Percentiles rank a stretch among this genome's conserved stretches.
Conservation (phyloP, 2,329 filamentous ascomycete species). For the Cephalotrichum gorgonifer region DNA sequence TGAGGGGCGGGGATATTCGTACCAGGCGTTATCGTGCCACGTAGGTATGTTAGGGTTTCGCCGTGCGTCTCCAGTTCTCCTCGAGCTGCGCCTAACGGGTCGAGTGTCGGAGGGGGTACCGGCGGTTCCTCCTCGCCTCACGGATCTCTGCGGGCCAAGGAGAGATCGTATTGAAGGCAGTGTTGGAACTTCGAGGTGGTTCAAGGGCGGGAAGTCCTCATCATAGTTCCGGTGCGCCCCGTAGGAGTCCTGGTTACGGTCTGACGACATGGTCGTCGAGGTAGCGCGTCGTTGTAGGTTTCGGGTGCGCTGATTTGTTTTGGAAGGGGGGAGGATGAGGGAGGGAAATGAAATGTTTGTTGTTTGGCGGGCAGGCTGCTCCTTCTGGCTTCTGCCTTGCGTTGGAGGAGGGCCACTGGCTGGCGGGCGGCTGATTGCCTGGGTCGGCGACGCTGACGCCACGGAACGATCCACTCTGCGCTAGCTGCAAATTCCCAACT, state of each 20-base stretch:
- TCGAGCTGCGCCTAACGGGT: background rate
- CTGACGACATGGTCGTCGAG: constrained; percentile 3
- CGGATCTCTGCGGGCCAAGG: background rate
- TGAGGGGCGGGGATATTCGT: background rate
- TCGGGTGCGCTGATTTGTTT: background rate
- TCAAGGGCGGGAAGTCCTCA: constrained; percentile 1
- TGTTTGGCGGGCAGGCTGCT: background rate
- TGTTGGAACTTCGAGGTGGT: background rate
- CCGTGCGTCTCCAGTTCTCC: background rate
- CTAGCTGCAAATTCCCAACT: background rate
- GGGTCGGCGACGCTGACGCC: background rate
- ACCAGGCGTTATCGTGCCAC: background rate
- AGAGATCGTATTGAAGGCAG: background rate
- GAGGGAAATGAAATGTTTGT: too few species aligned
- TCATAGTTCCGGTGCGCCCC: background rate
- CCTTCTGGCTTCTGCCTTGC: background rate
- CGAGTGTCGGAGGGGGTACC: background rate
- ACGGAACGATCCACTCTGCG: background rate
- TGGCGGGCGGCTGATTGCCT: background rate
- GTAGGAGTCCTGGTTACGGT: constrained; percentile 1
- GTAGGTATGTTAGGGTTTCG: too few species aligned
- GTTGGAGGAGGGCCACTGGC: too few species aligned
- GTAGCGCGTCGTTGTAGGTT: background rate
- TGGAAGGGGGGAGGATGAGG: background rate
- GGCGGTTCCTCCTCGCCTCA: background rate